Evolutionary conservation across 2,329 filamentous ascomycete genomes (phyloP), one percentile per base, ranked within the genome.

Genomic region (Trematosphaeria pertusa): DNA sequence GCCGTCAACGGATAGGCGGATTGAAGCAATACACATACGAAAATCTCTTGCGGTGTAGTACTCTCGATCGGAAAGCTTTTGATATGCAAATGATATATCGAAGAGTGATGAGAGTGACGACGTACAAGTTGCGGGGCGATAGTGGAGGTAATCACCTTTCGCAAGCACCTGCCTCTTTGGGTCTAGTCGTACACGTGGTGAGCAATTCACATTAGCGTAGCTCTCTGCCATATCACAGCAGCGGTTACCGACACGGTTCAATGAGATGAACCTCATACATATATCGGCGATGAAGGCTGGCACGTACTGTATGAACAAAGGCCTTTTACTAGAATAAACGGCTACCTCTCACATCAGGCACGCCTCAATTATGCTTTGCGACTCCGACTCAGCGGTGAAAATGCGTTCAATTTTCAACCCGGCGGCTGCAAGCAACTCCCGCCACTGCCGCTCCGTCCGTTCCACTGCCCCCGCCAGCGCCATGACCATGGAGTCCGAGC

Each of bases 401-500:
- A 54, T 46, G 1, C 35, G 26, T 8, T 50, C 0, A 8, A 54
- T 39, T 4, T 15, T 50, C 37, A 56, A 20, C 1, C 57, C 54
- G 1, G 44, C 44, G n/a, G 48, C 48, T 15, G 46, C 32, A 2
- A 58, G 11, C 5, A 56, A 44, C 2, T 20, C 24, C 4, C 18
- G 42, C 52, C 57, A 54, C 1, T 56, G 40, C 4, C 37, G 31
- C 24, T 54, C 46, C 0, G 50, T 54, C 5, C 52, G 35, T 15
- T 59, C 54, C 10, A 34, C 36, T 3, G 52, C 50, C 3, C 30
- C 33, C 20, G 52, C 6, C 11, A 52, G 47, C 17, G 52, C 49
- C 32, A 58, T 19, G 48, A 56, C 54, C 48, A 58, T 58, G 50
- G 52, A 52, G 15, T 58, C 52, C 52, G 52, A 37, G 11, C 19